Conservation (phyloP, 2,329 filamentous ascomycete species). For the Neoascochyta sp. region DNA sequence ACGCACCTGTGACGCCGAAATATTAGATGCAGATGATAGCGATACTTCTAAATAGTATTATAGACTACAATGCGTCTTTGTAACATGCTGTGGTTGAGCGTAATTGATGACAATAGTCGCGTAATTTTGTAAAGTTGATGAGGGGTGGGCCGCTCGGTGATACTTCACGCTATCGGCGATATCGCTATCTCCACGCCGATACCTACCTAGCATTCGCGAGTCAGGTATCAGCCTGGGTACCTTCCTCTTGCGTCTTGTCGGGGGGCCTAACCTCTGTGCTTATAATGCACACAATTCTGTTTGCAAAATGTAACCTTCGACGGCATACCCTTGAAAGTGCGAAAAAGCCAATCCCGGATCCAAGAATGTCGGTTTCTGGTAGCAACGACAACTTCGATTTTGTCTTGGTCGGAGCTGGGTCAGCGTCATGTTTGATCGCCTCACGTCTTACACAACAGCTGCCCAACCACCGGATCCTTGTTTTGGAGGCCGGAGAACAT, state of each 20-base stretch:
- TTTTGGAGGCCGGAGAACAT: conserved; percentile 17
- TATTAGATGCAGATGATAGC: conserved; percentile 8
- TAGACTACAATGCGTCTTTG: background rate
- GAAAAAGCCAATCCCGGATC: conserved; percentile 5
- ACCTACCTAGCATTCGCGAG: too few relatives aligned
- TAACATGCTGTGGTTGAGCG: too few relatives aligned
- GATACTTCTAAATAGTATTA: conserved; percentile 1
- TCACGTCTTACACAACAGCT: conserved; percentile 15
- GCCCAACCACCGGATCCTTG: conserved; percentile 9
- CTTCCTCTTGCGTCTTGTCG: too few relatives aligned
- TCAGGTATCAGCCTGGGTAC: too few relatives aligned
- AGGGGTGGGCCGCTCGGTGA: background rate
- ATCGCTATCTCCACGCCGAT: too few relatives aligned
- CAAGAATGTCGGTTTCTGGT: background rate
- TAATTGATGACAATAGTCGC: background rate
- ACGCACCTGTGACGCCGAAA: conserved; percentile 7
- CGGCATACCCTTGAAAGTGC: too few relatives aligned
- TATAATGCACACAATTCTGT: too few relatives aligned
- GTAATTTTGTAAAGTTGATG: background rate
- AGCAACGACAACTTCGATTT: conserved; percentile 11
- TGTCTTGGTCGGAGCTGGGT: conserved; percentile 14
- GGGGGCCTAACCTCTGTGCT: too few relatives aligned
- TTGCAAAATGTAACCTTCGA: too few relatives aligned
- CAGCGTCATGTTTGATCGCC: conserved; percentile 15
- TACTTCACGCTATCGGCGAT: conserved; percentile 1